Evolutionary conservation across 73 alveolate species (phyloP).

Genomic region (Breviolum minutum): DNA sequence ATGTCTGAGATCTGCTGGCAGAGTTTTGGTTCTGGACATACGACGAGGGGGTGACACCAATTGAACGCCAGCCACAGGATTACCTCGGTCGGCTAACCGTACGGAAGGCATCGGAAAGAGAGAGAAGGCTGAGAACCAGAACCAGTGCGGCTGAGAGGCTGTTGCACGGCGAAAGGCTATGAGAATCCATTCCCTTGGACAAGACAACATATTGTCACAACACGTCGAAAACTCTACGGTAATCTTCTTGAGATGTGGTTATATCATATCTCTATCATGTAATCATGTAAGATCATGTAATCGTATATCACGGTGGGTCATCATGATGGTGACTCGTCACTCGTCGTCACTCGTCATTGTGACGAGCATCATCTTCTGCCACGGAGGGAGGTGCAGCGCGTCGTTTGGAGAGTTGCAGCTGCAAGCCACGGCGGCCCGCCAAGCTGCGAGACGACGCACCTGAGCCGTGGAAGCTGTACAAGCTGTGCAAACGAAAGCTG

Average conservation of each 20-base stretch:
- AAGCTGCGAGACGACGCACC: slow-evolving; percentile 5
- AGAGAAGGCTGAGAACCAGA: no score
- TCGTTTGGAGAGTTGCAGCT: slow-evolving; percentile 24
- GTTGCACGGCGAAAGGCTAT: slow-evolving; percentile 19
- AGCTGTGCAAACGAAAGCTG: not conserved
- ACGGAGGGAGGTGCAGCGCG: slow-evolving; percentile 15
- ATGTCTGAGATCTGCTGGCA: slow-evolving; percentile 30
- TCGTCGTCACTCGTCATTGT: no score
- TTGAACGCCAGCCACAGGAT: not conserved
- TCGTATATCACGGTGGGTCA: no score
- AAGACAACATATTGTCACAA: not conserved
- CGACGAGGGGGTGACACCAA: slow-evolving; percentile 21
- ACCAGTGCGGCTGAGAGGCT: not conserved
- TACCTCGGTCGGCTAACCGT: not conserved
- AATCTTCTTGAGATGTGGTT: no score
- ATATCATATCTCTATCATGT: no score
- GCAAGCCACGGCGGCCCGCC: slow-evolving; percentile 54
- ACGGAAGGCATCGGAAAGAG: not conserved
- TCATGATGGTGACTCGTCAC: no score
- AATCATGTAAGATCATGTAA: no score
- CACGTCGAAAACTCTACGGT: no score
- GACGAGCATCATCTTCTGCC: not conserved
- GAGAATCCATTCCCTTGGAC: not conserved
- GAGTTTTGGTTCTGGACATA: slow-evolving; percentile 8
- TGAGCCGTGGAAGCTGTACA: not conserved